Percentiles rank a stretch among this genome's conserved stretches.
phyloP scores from a whole-genome alignment of 2,329 filamentous ascomycete species.

The Cryphonectria carpinicola region DNA sequence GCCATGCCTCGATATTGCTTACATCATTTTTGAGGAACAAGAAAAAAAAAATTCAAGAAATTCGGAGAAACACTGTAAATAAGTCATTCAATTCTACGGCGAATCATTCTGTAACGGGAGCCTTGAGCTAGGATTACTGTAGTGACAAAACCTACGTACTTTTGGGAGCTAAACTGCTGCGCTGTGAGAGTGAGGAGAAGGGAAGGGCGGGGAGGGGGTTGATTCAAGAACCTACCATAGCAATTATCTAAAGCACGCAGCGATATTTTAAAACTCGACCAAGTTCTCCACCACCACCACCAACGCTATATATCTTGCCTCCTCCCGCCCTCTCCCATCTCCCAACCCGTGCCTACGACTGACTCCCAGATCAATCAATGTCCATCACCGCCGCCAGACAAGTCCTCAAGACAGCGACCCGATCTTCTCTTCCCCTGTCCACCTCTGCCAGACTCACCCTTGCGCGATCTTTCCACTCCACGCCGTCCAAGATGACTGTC shows the following conservation, averaged over 20 bases:
- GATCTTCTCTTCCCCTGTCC: slow-evolving; percentile 22
- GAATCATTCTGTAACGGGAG: not conserved
- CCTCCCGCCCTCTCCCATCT: not conserved
- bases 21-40: slow-evolving; percentile 18
- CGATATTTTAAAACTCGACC: slow-evolving; percentile 5
- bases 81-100: not conserved
- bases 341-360: not conserved
- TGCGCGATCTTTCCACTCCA: slow-evolving; percentile 43
- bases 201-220: too few species aligned
- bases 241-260: not conserved
- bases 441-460: slow-evolving; percentile 30
- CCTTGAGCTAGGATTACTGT: not conserved
- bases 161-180: slow-evolving; percentile 16
- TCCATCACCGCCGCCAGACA: slow-evolving; percentile 26
- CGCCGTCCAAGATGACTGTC: slow-evolving; percentile 48
- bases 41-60: too few species aligned
- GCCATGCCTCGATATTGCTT: slow-evolving; percentile 9
- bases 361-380: not conserved
- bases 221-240: too few species aligned
- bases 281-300: slow-evolving; percentile 2
- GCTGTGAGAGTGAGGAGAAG: not conserved
- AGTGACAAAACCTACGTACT: slow-evolving; percentile 13
- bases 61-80: not conserved
- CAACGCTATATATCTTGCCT: not conserved
- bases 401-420: slow-evolving; percentile 28